Evolutionary conservation across 352 stramenopile genomes (phyloP).

Genomic region (Pythium periplocum): DNA sequence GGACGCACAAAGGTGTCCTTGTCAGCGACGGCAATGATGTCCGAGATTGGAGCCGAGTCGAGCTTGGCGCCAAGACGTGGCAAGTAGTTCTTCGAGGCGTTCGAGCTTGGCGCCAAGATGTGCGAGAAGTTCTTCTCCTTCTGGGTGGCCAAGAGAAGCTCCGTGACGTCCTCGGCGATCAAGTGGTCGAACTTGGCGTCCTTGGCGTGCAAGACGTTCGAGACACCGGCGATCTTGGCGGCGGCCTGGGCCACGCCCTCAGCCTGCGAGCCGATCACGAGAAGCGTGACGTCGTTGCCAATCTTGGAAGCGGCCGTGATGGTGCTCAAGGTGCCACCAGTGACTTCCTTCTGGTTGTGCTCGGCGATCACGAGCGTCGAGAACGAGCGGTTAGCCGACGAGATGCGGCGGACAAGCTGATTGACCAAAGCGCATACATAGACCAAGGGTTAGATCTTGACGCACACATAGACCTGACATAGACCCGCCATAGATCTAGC

Average conservation of each 20-base stretch:
- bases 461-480: neutral
- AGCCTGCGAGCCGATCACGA: constrained; percentile 70
- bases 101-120: constrained; percentile 94
- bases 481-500: neutral
- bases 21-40: constrained; percentile 90
- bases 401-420: constrained; percentile 47
- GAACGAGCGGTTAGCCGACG: constrained; percentile 32
- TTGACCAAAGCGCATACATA: constrained; percentile 1
- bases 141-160: constrained; percentile 66
- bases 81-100: constrained; percentile 96
- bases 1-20: constrained; percentile 95
- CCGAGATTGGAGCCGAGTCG: constrained; percentile 93
- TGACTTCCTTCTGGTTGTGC: constrained; percentile 75
- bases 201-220: constrained; percentile 77
- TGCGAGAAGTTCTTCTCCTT: constrained; percentile 74
- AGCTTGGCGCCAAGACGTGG: constrained; percentile 93
- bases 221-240: constrained; percentile 74
- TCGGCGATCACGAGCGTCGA: constrained; percentile 87
- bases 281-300: constrained; percentile 71
- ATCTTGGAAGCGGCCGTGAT: constrained; percentile 86
- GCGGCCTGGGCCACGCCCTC: constrained; percentile 51
- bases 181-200: constrained; percentile 86
- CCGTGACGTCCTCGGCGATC: constrained; percentile 84
- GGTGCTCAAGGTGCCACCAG: constrained; percentile 68
- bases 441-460: neutral